A percentile compares a stretch with the other conserved stretches of the same genome.
These are phyloP conservation scores for Dendryphion nanum DNA, from an alignment of 2,329 filamentous ascomycete genomes.

Conservation along the genomic window DNA sequence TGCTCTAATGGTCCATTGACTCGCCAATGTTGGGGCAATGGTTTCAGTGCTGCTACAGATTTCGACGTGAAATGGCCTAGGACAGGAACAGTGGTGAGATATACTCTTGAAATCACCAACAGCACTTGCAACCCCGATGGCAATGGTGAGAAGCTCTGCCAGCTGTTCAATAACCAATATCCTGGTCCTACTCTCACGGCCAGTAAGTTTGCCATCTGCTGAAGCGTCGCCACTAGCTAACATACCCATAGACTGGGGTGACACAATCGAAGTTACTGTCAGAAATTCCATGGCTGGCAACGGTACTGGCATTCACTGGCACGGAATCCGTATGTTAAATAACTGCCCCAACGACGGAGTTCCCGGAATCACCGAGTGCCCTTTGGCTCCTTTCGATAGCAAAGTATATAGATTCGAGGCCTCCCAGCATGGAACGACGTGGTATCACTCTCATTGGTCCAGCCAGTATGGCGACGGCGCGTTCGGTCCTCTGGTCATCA, in stretches of 20 bases:
- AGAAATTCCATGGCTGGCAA: conserved; percentile 54
- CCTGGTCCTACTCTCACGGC: conserved; percentile 21
- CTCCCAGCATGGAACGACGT: conserved; percentile 25
- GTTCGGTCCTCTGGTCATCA: conserved; percentile 38
- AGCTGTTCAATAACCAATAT: conserved; percentile 21
- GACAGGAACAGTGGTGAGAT: conserved; percentile 34
- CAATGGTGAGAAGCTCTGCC: conserved; percentile 12
- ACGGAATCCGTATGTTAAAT: conserved; percentile 54
- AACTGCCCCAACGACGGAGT: conserved; percentile 52
- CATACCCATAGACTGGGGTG: conserved; percentile 18
- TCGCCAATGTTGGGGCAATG: conserved; percentile 38
- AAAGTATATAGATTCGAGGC: conserved; percentile 19
- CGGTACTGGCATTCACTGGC: conserved; percentile 61
- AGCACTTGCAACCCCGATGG: conserved; percentile 32
- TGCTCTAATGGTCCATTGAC: conserved; percentile 40
- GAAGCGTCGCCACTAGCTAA: conserved; percentile 3
- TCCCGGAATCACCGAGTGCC: conserved; percentile 47
- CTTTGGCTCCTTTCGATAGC: conserved; percentile 52
- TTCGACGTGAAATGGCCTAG: conserved; percentile 40
- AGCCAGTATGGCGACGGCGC: conserved; percentile 42
- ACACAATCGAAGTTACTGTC: conserved; percentile 35
- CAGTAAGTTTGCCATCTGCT: conserved; percentile 32
- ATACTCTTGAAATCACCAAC: conserved; percentile 37
- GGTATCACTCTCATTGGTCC: conserved; percentile 33
- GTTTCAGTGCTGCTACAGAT: conserved; percentile 41